These are phyloP conservation scores for Pythium graminicola DNA, from an alignment of 352 stramenopile genomes.

Conservation along the genomic window DNA sequence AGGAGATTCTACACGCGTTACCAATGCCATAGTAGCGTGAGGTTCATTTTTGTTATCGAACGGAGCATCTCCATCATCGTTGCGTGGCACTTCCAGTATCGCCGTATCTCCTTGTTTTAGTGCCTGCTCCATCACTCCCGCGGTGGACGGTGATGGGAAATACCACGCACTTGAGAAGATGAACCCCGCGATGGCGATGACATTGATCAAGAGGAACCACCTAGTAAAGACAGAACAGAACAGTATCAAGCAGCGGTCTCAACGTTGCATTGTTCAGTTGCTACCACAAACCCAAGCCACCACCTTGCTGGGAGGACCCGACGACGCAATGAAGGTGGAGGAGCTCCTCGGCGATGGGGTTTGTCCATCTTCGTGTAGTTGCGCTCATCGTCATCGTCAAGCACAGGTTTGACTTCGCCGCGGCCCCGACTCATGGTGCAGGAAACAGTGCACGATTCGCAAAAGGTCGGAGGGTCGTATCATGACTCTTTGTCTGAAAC, in stretches of 20 bases:
- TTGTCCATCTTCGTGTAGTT: constrained; percentile 5
- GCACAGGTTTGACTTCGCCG: not conserved
- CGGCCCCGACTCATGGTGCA: not conserved
- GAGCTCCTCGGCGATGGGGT: not conserved
- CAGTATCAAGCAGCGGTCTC: not conserved
- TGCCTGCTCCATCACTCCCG: constrained; percentile 32
- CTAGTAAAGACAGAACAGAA: not conserved
- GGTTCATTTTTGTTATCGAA: not conserved
- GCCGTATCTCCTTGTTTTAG: constrained; percentile 30
- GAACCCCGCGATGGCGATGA: constrained; percentile 37
- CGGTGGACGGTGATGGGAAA: constrained; percentile 33
- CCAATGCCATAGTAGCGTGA: no score
- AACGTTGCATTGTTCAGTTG: not conserved
- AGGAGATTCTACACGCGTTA: not conserved
- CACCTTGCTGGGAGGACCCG: constrained; percentile 1
- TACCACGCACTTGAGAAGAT: constrained; percentile 49
- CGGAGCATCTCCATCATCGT: not conserved
- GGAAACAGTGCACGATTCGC: no score
- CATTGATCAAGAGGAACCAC: constrained; percentile 39
- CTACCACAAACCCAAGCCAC: constrained; percentile 7
- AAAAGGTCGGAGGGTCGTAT: no score
- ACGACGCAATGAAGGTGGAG: not conserved
- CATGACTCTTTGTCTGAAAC: no score
- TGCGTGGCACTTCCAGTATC: constrained; percentile 8
- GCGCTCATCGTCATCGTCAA: not conserved